These are phyloP conservation scores for Camelina hispida DNA, from an alignment of 345 rosid species.

Conservation along the genomic window DNA sequence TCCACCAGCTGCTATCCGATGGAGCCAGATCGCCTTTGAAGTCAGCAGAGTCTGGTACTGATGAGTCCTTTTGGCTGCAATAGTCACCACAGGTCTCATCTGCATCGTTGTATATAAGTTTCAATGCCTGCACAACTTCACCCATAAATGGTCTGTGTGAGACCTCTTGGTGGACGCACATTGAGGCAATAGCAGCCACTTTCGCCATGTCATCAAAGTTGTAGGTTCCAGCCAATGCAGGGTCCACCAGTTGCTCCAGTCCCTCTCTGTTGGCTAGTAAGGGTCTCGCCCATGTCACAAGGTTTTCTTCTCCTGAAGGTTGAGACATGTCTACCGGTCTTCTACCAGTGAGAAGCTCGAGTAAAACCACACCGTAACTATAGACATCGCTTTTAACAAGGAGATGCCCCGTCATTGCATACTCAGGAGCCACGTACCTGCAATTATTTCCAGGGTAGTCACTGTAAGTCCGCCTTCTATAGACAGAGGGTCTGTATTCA, in stretches of 20 bases:
- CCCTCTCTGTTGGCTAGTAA: constrained; percentile 86
- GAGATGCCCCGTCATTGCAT: constrained; percentile 99
- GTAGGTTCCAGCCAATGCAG: constrained; percentile 72
- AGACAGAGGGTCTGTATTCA: constrained; percentile 16
- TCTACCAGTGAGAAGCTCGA: constrained; percentile 95
- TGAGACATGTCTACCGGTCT: constrained; percentile 99
- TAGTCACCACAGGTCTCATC: constrained; percentile 83
- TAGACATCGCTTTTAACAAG: constrained; percentile 99
- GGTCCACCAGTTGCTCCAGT: constrained; percentile 83
- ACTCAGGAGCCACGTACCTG: constrained; percentile 99
- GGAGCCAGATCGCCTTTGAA: constrained; percentile 77
- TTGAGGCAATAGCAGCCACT: constrained; percentile 97
- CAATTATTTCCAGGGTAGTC: constrained; percentile 24
- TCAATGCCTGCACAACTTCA: constrained; percentile 99
- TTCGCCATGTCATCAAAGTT: constrained; percentile 92
- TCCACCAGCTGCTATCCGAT: constrained; percentile 95
- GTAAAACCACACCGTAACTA: constrained; percentile 97
- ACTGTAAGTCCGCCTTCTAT: constrained; percentile 9
- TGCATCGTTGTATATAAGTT: constrained; percentile 84
- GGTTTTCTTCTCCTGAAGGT: constrained; percentile 94
- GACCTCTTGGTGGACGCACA: constrained; percentile 98
- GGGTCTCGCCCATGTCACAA: constrained; percentile 97
- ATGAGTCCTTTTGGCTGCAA: constrained; percentile 90
- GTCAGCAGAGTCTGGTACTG: constrained; percentile 69
- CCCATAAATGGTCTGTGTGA: constrained; percentile 98